A percentile compares a stretch with the other conserved stretches of the same genome.
Evolutionary conservation across 495 filamentous ascomycete genomes (phyloP).

Genomic region (Annulohypoxylon bovei): DNA sequence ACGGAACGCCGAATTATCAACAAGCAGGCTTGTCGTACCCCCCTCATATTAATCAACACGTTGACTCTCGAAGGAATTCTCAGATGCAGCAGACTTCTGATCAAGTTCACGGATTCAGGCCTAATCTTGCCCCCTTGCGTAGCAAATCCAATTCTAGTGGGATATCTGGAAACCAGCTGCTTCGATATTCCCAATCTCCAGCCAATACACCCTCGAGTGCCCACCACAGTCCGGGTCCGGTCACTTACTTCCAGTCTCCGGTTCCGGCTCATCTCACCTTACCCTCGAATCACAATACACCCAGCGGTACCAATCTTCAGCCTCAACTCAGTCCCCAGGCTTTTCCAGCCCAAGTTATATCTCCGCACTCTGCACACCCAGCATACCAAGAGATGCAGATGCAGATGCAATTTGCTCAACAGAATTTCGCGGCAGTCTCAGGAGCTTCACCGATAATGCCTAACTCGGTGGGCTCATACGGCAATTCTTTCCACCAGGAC

Average conservation of each 20-base stretch:
- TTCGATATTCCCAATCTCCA: conserved; percentile 1
- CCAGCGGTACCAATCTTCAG: background rate
- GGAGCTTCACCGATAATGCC: background rate
- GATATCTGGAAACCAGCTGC: background rate
- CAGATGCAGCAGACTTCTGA: background rate
- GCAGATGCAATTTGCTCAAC: conserved; percentile 8
- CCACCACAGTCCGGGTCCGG: background rate
- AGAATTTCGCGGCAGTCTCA: background rate
- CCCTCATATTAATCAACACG: conserved; percentile 11
- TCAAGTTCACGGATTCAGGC: background rate
- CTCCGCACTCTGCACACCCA: background rate
- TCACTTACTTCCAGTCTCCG: background rate
- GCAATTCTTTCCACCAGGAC: background rate
- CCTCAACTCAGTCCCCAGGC: background rate
- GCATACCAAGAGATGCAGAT: background rate
- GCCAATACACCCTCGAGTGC: background rate
- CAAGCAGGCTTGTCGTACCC: conserved; percentile 7
- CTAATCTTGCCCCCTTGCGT: background rate
- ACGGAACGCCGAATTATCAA: background rate
- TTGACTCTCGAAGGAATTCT: background rate
- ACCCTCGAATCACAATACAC: background rate
- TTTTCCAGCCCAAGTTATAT: background rate
- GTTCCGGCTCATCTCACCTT: background rate
- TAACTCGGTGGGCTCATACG: background rate
- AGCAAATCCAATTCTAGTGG: background rate